Evolutionary conservation across 1,284 basidiomycete genomes (phyloP).

Genomic region (Malassezia sympodialis): DNA sequence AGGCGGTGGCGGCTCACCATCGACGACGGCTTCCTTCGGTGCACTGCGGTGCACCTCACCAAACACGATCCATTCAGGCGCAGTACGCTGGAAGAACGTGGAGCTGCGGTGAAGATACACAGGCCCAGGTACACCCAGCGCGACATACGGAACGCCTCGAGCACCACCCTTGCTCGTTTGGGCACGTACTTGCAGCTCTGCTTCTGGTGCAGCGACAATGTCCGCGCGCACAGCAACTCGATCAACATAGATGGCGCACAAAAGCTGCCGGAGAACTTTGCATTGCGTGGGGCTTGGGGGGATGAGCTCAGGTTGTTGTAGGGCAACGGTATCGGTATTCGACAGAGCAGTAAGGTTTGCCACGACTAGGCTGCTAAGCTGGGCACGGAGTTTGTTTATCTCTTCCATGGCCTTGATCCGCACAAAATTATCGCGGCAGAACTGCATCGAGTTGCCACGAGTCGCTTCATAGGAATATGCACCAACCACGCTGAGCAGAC

Average conservation of each 20-base stretch:
- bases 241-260: conserved; percentile 86
- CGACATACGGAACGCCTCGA: conserved; percentile 72
- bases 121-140: conserved; percentile 64
- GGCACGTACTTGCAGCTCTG: conserved; percentile 7
- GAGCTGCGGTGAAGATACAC: conserved; percentile 89
- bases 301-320: conserved; percentile 24
- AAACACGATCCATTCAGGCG: conserved; percentile 80
- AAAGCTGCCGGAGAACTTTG: conserved; percentile 78
- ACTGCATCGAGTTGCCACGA: conserved; percentile 58
- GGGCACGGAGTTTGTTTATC: conserved; percentile 88
- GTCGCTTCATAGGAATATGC: conserved; percentile 74
- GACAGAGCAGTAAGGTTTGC: conserved; percentile 11
- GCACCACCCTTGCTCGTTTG: conserved; percentile 56
- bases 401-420: conserved; percentile 95
- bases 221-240: conserved; percentile 90
- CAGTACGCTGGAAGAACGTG: conserved; percentile 58
- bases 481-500: conserved; percentile 78
- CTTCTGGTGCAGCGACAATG: conserved; percentile 50
- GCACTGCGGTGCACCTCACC: conserved; percentile 54
- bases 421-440: conserved; percentile 85
- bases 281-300: conserved; percentile 54
- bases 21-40: conserved; percentile 43
- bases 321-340: not conserved
- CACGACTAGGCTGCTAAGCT: conserved; percentile 51
- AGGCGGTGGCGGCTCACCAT: not conserved